Percentiles rank a stretch among this genome's conserved stretches.
These are phyloP conservation scores for Centella asiatica DNA, from an alignment of 129 eudicot genomes.

Conservation along the genomic window DNA sequence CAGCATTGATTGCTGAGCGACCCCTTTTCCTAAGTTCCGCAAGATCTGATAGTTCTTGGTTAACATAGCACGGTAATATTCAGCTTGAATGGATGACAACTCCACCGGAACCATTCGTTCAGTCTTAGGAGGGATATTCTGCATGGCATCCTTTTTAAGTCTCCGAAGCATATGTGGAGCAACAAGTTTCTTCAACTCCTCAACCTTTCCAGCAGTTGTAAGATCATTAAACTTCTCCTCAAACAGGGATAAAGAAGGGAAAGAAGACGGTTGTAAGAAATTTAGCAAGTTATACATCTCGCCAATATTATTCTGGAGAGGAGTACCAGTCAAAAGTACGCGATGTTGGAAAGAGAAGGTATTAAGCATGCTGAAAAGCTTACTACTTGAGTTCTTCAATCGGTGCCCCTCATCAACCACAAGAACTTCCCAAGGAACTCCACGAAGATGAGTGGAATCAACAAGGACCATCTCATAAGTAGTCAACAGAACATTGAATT, in stretches of 20 bases:
- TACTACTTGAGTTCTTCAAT: conserved; percentile 75
- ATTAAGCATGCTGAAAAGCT: conserved; percentile 79
- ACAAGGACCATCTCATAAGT: conserved; percentile 93
- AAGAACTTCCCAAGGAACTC: conserved; percentile 95
- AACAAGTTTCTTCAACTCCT: conserved; percentile 86
- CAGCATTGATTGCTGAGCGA: conserved; percentile 83
- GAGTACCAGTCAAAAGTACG: conserved; percentile 89
- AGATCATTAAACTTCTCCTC: conserved; percentile 94
- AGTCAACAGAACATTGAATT: conserved; percentile 81
- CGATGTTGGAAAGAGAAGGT: conserved; percentile 89
- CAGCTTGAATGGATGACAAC: conserved; percentile 89
- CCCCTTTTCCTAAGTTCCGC: conserved; percentile 83
- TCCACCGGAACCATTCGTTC: conserved; percentile 96
- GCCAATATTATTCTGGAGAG: conserved; percentile 88
- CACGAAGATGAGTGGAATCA: conserved; percentile 64
- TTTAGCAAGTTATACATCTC: conserved; percentile 89
- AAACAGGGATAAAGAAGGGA: conserved; percentile 76
- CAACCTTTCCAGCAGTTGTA: conserved; percentile 81
- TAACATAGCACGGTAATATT: conserved; percentile 95
- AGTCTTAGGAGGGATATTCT: conserved; percentile 91
- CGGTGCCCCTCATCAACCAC: conserved; percentile 98
- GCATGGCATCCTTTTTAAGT: conserved; percentile 90
- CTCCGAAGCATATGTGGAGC: conserved; percentile 97
- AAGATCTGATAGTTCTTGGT: conserved; percentile 87
- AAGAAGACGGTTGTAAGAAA: conserved; percentile 77